These are phyloP conservation scores for Trichoderma koningii DNA, from an alignment of 2,329 filamentous ascomycete genomes.

Conservation along the genomic window DNA sequence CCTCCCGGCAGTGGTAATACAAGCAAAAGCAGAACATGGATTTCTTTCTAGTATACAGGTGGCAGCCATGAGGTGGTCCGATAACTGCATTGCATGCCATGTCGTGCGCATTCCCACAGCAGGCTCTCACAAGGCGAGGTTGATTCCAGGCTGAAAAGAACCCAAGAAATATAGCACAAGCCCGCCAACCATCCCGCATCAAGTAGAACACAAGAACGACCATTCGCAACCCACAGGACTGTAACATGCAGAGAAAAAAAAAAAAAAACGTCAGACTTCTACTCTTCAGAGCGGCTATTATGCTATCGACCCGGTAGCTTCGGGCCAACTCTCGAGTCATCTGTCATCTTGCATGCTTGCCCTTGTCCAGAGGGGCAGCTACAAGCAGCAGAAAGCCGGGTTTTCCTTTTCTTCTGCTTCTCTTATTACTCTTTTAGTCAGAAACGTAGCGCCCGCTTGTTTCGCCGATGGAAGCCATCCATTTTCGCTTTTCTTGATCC, in stretches of 20 bases:
- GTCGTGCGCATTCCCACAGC: neutral
- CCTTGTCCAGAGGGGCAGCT: constrained; percentile 22
- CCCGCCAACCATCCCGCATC: neutral
- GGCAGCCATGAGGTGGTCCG: constrained; percentile 16
- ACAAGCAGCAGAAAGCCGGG: neutral
- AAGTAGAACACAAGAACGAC: neutral
- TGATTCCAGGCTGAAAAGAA: constrained; percentile 6
- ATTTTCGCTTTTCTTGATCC: neutral
- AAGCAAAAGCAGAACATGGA: neutral
- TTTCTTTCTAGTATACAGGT: constrained; percentile 16
- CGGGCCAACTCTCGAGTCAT: neutral
- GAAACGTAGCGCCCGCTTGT: neutral
- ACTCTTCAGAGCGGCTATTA: neutral
- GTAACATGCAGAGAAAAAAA: neutral
- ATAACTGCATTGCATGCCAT: constrained; percentile 3
- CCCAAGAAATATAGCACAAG: neutral
- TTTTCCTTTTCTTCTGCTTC: neutral
- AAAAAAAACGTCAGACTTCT: neutral
- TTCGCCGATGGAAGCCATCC: constrained; percentile 14
- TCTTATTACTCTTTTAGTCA: neutral
- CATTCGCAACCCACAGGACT: too few species aligned
- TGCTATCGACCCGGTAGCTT: neutral
- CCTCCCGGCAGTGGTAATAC: too few species aligned
- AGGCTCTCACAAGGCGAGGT: constrained; percentile 13
- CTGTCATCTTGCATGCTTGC: constrained; percentile 4